Base-by-base conservation (phyloP, 2,329 filamentous ascomycete genomes). In the Malbranchea zuffiana region DNA sequence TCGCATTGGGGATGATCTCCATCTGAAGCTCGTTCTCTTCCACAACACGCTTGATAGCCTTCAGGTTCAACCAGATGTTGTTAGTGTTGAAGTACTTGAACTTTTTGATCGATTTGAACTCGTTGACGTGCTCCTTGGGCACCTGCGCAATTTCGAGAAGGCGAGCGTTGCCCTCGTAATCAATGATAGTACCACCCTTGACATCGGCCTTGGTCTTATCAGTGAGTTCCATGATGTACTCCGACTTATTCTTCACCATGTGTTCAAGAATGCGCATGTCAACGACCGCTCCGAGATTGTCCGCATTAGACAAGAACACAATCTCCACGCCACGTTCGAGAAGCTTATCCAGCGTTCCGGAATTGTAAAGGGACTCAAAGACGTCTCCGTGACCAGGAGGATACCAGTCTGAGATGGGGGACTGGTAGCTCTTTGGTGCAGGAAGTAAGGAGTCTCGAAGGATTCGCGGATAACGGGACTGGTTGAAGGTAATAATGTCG, bases 81-180 rank as follows among this genome's bases (percentile, higher is more conserved):
- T 98, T 98, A 67, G 90, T 98, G 78, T 98, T 98, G 81, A 98
- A 98, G 79, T 98, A 98, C 76, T 93, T 95, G 82, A 98, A 98
- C 76, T 98, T 98, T 81, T 98, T 98, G 75, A 98, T 98, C 32
- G 87, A 95, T 80, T 98, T 98, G 84, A 98, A 98, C 71, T 98
- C 90, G 69, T 98, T 96, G 63, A 90, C 84, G 68, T 98, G 90
- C 73, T 98, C 85, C 78, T 96, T 98, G 67, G 90, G 90, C 23
- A 98, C 90, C 73, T 98, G 90, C 10, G 90, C 90, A 55, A 98
- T 95, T 72, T 98, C 90, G 36, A 98, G 82, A 50, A 98, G 81
- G 59, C 90, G 87, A 51, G 92, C 88, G 40, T 83, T 87, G 56
- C 88, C 88, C 62, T 98, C 90, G 67, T 95, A 95, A 71, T 98